These are phyloP conservation scores for Cucumis cinereus DNA, from an alignment of 306 rosid genomes.

Conservation along the genomic window DNA sequence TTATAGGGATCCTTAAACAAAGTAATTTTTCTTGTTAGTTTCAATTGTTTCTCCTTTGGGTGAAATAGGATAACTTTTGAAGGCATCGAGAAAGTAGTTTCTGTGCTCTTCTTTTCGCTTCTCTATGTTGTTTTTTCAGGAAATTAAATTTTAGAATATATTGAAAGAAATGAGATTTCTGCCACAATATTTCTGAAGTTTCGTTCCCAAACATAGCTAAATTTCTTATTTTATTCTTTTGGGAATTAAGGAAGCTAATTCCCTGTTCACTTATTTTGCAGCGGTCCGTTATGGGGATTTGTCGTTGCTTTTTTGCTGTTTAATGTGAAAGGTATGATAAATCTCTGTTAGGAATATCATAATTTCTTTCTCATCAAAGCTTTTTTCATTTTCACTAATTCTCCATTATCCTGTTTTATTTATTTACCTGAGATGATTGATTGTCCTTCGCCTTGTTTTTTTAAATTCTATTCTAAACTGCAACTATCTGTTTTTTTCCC, in stretches of 20 bases:
- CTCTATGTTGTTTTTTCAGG: background rate
- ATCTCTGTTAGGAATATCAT: background rate
- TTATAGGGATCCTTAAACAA: background rate
- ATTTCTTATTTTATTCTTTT: background rate
- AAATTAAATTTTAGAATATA: background rate
- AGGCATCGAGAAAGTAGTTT: background rate
- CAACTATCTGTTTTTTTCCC: background rate
- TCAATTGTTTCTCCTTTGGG: background rate
- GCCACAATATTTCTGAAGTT: background rate
- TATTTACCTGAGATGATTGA: background rate
- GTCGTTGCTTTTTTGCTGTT: slow-evolving; percentile 93
- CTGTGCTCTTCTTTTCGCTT: background rate
- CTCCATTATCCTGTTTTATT: background rate
- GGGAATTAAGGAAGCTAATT: background rate
- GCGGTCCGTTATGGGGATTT: slow-evolving; percentile 92
- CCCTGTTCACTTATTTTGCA: slow-evolving; percentile 22
- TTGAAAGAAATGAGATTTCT: background rate
- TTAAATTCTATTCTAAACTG: background rate
- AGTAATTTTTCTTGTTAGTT: background rate
- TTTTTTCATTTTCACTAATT: background rate
- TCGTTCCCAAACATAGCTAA: background rate
- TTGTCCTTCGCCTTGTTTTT: background rate
- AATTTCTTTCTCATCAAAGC: background rate
- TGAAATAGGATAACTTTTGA: background rate
- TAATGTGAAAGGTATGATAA: slow-evolving; percentile 62